A percentile compares a stretch with the other conserved stretches of the same genome.
Evolutionary conservation across 768 basidiomycete genomes (phyloP).

Genomic region (Trametes meyenii): DNA sequence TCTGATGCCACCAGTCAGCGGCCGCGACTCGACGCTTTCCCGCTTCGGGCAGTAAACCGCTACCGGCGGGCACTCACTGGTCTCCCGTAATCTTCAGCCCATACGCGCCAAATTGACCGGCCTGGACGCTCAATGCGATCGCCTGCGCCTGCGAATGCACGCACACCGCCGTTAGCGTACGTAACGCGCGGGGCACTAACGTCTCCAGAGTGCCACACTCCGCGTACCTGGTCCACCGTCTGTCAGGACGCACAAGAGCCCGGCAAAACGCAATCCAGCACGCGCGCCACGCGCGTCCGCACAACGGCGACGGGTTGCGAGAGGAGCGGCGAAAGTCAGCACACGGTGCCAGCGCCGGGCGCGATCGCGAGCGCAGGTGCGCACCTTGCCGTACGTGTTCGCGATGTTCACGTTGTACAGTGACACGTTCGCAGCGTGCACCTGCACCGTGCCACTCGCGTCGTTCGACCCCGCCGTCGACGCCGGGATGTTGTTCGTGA

Average conservation of each 20-base stretch:
- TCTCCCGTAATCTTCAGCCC: constrained; percentile 28
- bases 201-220: not conserved
- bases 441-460: constrained; percentile 30
- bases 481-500: constrained; percentile 30
- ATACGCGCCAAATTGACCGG: constrained; percentile 26
- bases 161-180: not conserved
- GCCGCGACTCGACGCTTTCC: not conserved
- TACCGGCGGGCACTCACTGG: constrained; percentile 14
- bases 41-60: not conserved
- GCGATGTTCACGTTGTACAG: constrained; percentile 32
- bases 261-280: not conserved
- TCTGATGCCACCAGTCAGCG: constrained; percentile 7
- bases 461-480: constrained; percentile 31
- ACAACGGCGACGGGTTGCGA: too few relatives aligned
- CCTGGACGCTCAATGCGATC: constrained; percentile 29
- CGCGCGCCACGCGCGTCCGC: too few relatives aligned
- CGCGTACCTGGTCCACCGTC: constrained; percentile 24
- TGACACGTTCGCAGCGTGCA: constrained; percentile 28
- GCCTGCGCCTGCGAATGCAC: constrained; percentile 25
- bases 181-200: not conserved
- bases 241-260: not conserved
- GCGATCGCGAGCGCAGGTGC: constrained; percentile 5
- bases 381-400: constrained; percentile 29
- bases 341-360: constrained; percentile 7
- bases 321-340: not conserved